phyloP scores from a whole-genome alignment of 177 flowering plant genomes.

The Telopea speciosissima region DNA sequence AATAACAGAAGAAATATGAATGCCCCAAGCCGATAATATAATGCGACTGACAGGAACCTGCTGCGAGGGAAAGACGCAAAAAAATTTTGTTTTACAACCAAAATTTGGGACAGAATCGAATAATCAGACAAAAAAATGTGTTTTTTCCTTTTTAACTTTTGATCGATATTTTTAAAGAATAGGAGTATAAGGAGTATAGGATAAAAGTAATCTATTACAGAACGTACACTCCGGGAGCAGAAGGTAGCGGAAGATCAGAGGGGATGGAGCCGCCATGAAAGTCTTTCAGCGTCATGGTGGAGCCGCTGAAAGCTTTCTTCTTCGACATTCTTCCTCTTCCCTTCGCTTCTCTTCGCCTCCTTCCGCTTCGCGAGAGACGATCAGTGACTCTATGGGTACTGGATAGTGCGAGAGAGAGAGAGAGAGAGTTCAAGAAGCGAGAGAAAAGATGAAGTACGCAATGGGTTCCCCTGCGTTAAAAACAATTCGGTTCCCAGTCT shows the following conservation, averaged over 20 bases:
- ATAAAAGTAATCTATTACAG: background rate
- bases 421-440: background rate
- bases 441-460: background rate
- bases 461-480: background rate
- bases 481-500: no score
- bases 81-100: no score
- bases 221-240: slow-evolving; percentile 85
- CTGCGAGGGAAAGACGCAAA: background rate
- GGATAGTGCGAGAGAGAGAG: no score
- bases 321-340: slow-evolving; percentile 50
- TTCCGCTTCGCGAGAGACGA: no score
- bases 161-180: background rate
- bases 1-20: no score
- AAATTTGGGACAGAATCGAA: background rate
- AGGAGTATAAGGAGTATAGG: background rate
- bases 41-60: background rate
- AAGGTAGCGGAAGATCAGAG: slow-evolving; percentile 88
- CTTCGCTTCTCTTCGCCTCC: no score
- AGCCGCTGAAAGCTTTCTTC: slow-evolving; percentile 78
- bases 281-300: slow-evolving; percentile 93
- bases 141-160: no score
- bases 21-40: no score
- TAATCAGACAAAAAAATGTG: no score
- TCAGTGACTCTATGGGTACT: no score
- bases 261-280: slow-evolving; percentile 98